Base-by-base conservation (phyloP, 257 asterid species). In the Lycium ferocissimum region DNA sequence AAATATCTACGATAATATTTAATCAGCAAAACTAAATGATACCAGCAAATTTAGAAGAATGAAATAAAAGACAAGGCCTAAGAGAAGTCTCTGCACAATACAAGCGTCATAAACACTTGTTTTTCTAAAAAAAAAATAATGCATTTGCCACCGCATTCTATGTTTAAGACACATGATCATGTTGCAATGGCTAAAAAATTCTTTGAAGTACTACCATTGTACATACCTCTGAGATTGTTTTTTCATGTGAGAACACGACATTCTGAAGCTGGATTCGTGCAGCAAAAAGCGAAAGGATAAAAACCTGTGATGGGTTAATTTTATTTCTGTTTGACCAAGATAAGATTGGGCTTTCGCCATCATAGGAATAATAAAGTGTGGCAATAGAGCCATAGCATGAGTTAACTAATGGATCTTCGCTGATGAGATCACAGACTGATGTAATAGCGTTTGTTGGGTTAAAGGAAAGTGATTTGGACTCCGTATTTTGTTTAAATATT, bases 381-480 rank as follows among this genome's bases (percentile, higher is more conserved):
- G 63, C 9, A 51, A 76, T 3, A n/a, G 82, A 76, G 63, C 51
- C 15, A 9, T 7, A 13, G n/a, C 82, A 76, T 26, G 82, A 76
- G 82, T 76, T 26, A 26, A 26, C 33, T 26, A 26, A 4, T 33
- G 82, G 45, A 51, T 76, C 63, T 3, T 26, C 26, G 43, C 82
- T 51, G 8, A 76, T 3, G 63, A 26, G 63, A 33, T 51, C 2
- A 51, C 63, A 51, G 8, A 76, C 33, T 3, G 53, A 9, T 33
- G 63, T 76, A 51, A 76, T 76, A 2, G 81, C 81, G 4, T 13
- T 35, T 49, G 7, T 7, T 22, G 81, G 63, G 45, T 76, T 6
- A 13, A 76, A 76, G 1, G 22, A 76, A 6, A 76, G 81, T 76
- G 81, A 76, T 76, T 22, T 47, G 47, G 82, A 26, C 47, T 76